A percentile compares a stretch with the other conserved stretches of the same genome.
phyloP scores from a whole-genome alignment of 805 yeast genomes.

The Candida loeiensis region DNA sequence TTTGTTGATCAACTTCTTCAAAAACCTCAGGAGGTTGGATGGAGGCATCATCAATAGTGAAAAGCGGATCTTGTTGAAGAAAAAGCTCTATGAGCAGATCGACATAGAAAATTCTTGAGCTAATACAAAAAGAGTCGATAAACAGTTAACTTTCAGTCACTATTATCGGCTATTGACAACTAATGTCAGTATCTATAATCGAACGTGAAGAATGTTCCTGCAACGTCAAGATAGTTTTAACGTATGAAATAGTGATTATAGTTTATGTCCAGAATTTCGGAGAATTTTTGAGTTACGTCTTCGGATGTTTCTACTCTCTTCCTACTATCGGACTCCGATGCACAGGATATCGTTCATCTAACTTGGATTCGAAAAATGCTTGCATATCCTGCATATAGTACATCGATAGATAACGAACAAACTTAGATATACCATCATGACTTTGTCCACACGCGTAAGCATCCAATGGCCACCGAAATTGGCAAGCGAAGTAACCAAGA shows the following conservation, averaged over 20 bases:
- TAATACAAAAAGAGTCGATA: not conserved
- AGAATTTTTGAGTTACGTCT: too few relatives aligned
- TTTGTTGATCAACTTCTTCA: conserved; percentile 32
- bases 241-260: too few relatives aligned
- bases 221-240: too few relatives aligned
- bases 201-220: too few relatives aligned
- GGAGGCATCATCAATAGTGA: conserved; percentile 26
- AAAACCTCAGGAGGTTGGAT: conserved; percentile 32
- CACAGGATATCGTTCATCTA: too few relatives aligned
- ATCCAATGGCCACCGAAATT: conserved; percentile 49
- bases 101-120: not conserved
- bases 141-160: not conserved
- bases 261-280: too few relatives aligned
- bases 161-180: too few relatives aligned
- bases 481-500: conserved; percentile 43
- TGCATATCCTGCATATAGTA: not conserved
- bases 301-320: too few relatives aligned
- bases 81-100: conserved; percentile 8
- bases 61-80: conserved; percentile 10
- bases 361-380: too few relatives aligned
- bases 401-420: not conserved
- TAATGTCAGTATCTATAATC: too few relatives aligned
- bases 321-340: too few relatives aligned
- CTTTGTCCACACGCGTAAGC: conserved; percentile 46
- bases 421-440: conserved; percentile 14